These are phyloP conservation scores for Umbellularia californica DNA, from an alignment of 164 flowering plant genomes.

Conservation along the genomic window DNA sequence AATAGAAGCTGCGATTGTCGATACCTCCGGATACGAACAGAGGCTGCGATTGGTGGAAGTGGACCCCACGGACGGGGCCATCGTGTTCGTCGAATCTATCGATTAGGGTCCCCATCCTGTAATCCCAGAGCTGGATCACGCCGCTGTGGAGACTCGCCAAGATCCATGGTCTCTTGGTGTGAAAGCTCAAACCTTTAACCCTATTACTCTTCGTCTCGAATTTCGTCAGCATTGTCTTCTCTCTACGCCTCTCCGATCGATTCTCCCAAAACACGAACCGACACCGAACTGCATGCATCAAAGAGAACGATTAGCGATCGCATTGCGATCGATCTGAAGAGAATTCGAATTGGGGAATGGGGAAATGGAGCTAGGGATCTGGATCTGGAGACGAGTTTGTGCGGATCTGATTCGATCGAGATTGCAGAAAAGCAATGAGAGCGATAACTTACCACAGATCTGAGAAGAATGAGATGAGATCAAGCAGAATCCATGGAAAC, in stretches of 20 bases:
- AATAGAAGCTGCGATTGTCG: not conserved
- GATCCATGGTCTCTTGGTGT: constrained; percentile 44
- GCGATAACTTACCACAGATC: not conserved
- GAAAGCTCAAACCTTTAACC: constrained; percentile 43
- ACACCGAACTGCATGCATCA: not conserved
- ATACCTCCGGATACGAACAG: constrained; percentile 40
- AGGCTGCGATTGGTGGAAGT: constrained; percentile 39
- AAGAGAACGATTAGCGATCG: too few relatives aligned
- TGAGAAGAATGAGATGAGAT: not conserved
- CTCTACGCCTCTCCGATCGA: not conserved
- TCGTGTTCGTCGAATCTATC: constrained; percentile 40
- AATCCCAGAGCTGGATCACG: constrained; percentile 43
- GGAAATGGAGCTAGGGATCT: not conserved
- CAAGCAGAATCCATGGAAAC: too few relatives aligned
- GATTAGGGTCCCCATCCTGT: constrained; percentile 39
- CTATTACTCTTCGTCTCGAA: constrained; percentile 43
- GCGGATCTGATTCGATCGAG: not conserved
- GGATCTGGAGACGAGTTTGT: not conserved
- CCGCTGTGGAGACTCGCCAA: constrained; percentile 41
- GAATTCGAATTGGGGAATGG: not conserved
- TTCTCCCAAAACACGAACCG: not conserved
- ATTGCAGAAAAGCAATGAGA: not conserved
- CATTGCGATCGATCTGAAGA: not conserved
- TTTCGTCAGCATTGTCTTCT: constrained; percentile 19
- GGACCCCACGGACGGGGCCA: constrained; percentile 40